Evolutionary conservation across 2,329 filamentous ascomycete species (phyloP).

Genomic region (Dactylellina haptotyla): DNA sequence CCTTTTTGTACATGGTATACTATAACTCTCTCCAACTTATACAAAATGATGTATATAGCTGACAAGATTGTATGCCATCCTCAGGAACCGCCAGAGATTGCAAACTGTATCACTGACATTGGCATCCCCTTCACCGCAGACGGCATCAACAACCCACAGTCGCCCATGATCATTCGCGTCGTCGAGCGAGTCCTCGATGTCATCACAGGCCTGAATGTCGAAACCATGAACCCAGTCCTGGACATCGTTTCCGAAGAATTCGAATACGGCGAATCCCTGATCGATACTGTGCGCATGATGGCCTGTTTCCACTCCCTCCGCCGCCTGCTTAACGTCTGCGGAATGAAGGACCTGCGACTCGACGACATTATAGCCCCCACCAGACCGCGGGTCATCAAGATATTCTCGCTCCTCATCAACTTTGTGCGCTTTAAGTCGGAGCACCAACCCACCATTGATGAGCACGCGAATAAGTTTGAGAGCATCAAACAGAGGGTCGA

Average conservation of each 20-base stretch:
- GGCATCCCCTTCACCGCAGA: slow-evolving; percentile 86
- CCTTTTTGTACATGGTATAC: slow-evolving; percentile 48
- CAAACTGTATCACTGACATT: slow-evolving; percentile 96
- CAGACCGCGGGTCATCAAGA: slow-evolving; percentile 87
- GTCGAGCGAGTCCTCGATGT: slow-evolving; percentile 98
- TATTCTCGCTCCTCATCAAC: slow-evolving; percentile 98
- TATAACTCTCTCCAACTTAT: neutral
- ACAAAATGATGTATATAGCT: neutral
- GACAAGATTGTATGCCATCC: slow-evolving; percentile 63
- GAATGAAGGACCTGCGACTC: slow-evolving; percentile 92
- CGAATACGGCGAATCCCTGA: slow-evolving; percentile 84
- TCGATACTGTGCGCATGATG: slow-evolving; percentile 92
- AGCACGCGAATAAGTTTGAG: slow-evolving; percentile 92
- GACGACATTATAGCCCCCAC: slow-evolving; percentile 90
- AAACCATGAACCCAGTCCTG: slow-evolving; percentile 95
- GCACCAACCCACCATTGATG: slow-evolving; percentile 87
- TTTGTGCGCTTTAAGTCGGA: slow-evolving; percentile 91
- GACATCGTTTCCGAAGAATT: slow-evolving; percentile 84
- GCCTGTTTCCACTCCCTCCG: slow-evolving; percentile 90
- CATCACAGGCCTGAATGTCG: slow-evolving; percentile 90
- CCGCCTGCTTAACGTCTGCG: slow-evolving; percentile 83
- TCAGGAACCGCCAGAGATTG: slow-evolving; percentile 75
- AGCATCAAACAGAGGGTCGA: slow-evolving; percentile 88
- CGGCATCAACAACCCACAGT: slow-evolving; percentile 92
- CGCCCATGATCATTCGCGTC: slow-evolving; percentile 93